Evolutionary conservation across 306 rosid species (phyloP).

Genomic region (Astragalus glycyphyllos): DNA sequence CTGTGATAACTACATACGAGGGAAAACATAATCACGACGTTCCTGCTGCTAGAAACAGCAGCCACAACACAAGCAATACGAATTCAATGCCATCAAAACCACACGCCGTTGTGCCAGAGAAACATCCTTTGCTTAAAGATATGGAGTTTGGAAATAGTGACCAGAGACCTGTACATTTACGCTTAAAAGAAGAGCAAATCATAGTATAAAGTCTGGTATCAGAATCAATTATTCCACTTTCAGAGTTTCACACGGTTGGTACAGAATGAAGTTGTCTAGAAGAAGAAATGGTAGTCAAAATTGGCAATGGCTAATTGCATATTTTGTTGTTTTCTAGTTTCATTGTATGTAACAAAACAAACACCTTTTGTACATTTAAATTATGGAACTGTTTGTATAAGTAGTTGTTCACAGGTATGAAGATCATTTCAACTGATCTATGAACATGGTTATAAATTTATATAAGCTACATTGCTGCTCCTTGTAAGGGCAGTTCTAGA

Average conservation of each 20-base stretch:
- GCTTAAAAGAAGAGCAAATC: conserved; percentile 78
- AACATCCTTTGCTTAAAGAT: conserved; percentile 64
- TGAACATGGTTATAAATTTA: conserved; percentile 42
- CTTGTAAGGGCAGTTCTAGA: conserved; percentile 26
- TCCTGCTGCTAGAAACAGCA: conserved; percentile 91
- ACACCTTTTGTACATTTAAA: conserved; percentile 55
- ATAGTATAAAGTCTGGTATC: conserved; percentile 46
- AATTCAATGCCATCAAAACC: conserved; percentile 60
- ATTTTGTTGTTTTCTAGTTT: conserved; percentile 48
- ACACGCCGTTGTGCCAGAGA: conserved; percentile 50
- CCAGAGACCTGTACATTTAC: conserved; percentile 70
- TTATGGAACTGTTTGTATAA: conserved; percentile 55
- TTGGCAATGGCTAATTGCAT: conserved; percentile 48
- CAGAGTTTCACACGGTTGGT: conserved; percentile 47
- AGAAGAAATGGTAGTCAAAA: conserved; percentile 46
- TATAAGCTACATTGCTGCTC: conserved; percentile 34
- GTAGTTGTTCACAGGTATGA: conserved; percentile 51
- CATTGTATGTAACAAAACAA: conserved; percentile 44
- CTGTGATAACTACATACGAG: conserved; percentile 89
- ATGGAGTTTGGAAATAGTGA: conserved; percentile 64
- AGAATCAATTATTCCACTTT: conserved; percentile 5
- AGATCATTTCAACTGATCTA: conserved; percentile 42
- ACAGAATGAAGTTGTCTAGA: conserved; percentile 48
- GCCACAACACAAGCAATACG: conserved; percentile 71
- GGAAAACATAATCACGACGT: conserved; percentile 92